Percentiles rank a stretch among this genome's conserved stretches.
These are phyloP conservation scores for Candida alai DNA, from an alignment of 805 yeast genomes.

Conservation along the genomic window DNA sequence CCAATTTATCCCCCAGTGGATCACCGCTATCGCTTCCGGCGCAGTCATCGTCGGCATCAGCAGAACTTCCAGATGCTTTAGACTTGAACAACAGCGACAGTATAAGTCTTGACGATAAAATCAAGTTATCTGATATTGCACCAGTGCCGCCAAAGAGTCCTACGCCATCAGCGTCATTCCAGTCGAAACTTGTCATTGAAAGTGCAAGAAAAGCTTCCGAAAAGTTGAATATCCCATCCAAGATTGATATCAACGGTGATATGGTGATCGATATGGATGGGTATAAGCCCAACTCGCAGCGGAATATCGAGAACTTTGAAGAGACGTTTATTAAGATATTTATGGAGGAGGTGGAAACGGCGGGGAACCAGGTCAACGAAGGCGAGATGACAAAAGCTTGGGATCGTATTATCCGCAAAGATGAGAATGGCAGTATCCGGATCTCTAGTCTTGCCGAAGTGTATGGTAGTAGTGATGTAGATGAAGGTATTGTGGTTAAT, in stretches of 20 bases:
- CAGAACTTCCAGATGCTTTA: constrained; percentile 15
- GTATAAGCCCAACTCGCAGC: constrained; percentile 75
- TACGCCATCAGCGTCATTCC: constrained; percentile 21
- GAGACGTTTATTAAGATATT: constrained; percentile 68
- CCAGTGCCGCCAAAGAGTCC: constrained; percentile 13
- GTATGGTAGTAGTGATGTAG: constrained; percentile 42
- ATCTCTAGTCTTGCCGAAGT: constrained; percentile 36
- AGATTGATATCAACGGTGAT: constrained; percentile 85
- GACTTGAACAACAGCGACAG: constrained; percentile 25
- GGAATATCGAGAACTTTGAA: constrained; percentile 73
- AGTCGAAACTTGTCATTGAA: constrained; percentile 46
- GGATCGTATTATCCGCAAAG: constrained; percentile 45
- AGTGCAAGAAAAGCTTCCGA: constrained; percentile 61
- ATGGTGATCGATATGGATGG: constrained; percentile 92
- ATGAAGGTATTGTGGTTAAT: constrained; percentile 56
- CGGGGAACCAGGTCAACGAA: constrained; percentile 16
- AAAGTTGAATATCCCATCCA: constrained; percentile 80
- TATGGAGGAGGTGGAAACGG: constrained; percentile 57
- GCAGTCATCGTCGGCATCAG: constrained; percentile 19
- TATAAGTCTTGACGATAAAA: constrained; percentile 29
- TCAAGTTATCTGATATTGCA: constrained; percentile 18
- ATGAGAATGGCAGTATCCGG: constrained; percentile 64
- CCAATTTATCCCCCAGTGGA: too few relatives aligned
- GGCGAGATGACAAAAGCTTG: too few relatives aligned
- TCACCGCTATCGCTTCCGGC: constrained; percentile 14